Percentiles rank a stretch among this genome's conserved stretches.
Evolutionary conservation across 23 red algal species (phyloP).

Genomic region (Gracilaria gracilis): DNA sequence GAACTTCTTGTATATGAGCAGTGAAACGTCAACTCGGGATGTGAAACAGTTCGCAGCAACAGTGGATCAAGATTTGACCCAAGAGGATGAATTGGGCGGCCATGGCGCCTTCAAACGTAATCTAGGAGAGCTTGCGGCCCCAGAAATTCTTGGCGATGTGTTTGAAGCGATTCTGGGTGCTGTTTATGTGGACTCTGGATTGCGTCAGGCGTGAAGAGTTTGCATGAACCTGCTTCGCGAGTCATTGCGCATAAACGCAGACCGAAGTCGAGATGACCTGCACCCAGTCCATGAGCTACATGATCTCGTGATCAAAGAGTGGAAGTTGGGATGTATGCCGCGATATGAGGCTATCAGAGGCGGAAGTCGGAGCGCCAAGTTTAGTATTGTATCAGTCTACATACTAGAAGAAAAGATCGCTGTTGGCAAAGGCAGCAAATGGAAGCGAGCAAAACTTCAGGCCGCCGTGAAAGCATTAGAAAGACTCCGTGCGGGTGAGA

Average conservation of each 20-base stretch:
- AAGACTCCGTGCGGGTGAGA: slow-evolving; percentile 10
- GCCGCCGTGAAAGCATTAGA: slow-evolving; percentile 51
- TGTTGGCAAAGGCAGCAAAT: slow-evolving; percentile 38
- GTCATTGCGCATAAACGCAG: slow-evolving; percentile 68
- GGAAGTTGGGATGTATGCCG: slow-evolving; percentile 19
- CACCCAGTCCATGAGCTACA: slow-evolving; percentile 57
- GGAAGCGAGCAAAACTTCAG: slow-evolving; percentile 61
- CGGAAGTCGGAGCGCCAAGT: not conserved
- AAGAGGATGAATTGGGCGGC: slow-evolving; percentile 42
- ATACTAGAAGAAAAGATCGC: slow-evolving; percentile 58
- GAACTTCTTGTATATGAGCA: slow-evolving; percentile 57
- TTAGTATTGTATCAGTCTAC: slow-evolving; percentile 24
- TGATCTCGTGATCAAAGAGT: slow-evolving; percentile 48
- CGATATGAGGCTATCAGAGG: slow-evolving; percentile 20
- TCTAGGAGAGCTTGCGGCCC: slow-evolving; percentile 66
- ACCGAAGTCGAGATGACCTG: slow-evolving; percentile 45
- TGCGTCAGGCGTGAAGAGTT: slow-evolving; percentile 51
- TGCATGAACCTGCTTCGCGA: slow-evolving; percentile 58
- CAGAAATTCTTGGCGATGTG: slow-evolving; percentile 76
- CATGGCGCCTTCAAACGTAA: slow-evolving; percentile 39
- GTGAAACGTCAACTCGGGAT: slow-evolving; percentile 4
- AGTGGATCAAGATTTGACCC: slow-evolving; percentile 41
- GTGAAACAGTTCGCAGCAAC: slow-evolving; percentile 51
- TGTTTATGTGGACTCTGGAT: slow-evolving; percentile 66
- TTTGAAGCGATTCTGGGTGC: slow-evolving; percentile 74